A percentile compares a stretch with the other conserved stretches of the same genome.
Evolutionary conservation across 495 filamentous ascomycete genomes (phyloP).

Genomic region (Daldinia childiae): DNA sequence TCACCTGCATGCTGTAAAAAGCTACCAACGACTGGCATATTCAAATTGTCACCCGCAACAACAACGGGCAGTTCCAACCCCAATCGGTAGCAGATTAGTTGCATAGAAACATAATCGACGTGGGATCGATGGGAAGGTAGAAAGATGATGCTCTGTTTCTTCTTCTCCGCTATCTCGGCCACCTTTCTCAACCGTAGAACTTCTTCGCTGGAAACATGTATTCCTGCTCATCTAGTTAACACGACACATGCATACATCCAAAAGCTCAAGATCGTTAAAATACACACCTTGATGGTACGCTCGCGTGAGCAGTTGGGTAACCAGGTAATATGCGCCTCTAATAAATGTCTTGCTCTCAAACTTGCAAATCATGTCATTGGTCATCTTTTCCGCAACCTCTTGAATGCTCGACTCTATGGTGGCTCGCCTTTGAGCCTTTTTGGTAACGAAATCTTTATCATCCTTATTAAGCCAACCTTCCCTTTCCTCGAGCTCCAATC

Average conservation of each 20-base stretch:
- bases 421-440: slow-evolving; percentile 69
- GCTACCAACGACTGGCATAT: slow-evolving; percentile 86
- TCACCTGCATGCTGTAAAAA: slow-evolving; percentile 92
- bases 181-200: slow-evolving; percentile 81
- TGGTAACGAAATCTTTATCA: slow-evolving; percentile 63
- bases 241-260: background rate
- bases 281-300: slow-evolving; percentile 86
- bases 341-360: slow-evolving; percentile 97
- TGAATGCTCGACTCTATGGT: slow-evolving; percentile 63
- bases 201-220: slow-evolving; percentile 95
- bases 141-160: slow-evolving; percentile 96
- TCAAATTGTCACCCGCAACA: slow-evolving; percentile 94
- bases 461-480: slow-evolving; percentile 72
- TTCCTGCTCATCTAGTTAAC: slow-evolving; percentile 49
- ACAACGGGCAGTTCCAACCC: slow-evolving; percentile 91
- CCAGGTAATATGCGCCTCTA: slow-evolving; percentile 86
- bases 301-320: slow-evolving; percentile 85
- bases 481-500: slow-evolving; percentile 76
- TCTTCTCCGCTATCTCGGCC: slow-evolving; percentile 79
- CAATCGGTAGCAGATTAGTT: slow-evolving; percentile 92
- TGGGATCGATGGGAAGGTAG: slow-evolving; percentile 93
- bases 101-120: slow-evolving; percentile 93
- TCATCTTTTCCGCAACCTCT: slow-evolving; percentile 83
- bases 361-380: slow-evolving; percentile 98
- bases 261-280: background rate